Evolutionary conservation across 2,329 filamentous ascomycete genomes (phyloP).

Genomic region (Boeremia exigua): DNA sequence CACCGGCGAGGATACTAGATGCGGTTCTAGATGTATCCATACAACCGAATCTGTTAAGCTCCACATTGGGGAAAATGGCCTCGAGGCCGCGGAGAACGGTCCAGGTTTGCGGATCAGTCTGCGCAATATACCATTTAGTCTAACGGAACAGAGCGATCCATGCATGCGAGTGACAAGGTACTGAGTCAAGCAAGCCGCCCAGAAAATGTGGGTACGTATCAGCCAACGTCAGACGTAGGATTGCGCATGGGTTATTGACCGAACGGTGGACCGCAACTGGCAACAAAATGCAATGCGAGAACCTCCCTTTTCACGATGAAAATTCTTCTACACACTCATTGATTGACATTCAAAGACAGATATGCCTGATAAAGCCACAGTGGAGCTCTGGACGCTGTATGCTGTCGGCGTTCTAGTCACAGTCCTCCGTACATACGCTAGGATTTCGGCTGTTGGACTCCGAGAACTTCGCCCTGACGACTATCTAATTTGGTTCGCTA

Average conservation of each 20-base stretch:
- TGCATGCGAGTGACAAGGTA: conserved; percentile 5
- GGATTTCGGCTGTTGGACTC: conserved; percentile 20
- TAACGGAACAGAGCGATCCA: not conserved
- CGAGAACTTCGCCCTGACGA: conserved; percentile 22
- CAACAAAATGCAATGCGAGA: not conserved
- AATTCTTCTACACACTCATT: not conserved
- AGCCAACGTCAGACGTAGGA: not conserved
- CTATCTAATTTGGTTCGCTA: conserved; percentile 27
- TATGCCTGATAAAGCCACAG: conserved; percentile 1
- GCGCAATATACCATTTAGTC: not conserved
- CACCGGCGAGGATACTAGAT: not conserved
- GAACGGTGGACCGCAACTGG: not conserved
- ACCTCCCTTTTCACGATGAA: not conserved
- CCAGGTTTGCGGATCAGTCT: not conserved
- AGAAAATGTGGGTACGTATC: not conserved
- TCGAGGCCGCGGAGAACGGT: not conserved
- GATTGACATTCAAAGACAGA: not conserved
- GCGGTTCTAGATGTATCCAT: not conserved
- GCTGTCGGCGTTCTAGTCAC: conserved; percentile 21
- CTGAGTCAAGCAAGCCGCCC: not conserved
- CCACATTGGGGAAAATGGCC: not conserved
- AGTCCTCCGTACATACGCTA: conserved; percentile 22
- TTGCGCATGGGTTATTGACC: not conserved
- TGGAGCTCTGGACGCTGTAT: conserved; percentile 27
- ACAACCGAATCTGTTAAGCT: not conserved